Conservation (phyloP, 495 filamentous ascomycete genomes). For the Annulohypoxylon moriforme region DNA sequence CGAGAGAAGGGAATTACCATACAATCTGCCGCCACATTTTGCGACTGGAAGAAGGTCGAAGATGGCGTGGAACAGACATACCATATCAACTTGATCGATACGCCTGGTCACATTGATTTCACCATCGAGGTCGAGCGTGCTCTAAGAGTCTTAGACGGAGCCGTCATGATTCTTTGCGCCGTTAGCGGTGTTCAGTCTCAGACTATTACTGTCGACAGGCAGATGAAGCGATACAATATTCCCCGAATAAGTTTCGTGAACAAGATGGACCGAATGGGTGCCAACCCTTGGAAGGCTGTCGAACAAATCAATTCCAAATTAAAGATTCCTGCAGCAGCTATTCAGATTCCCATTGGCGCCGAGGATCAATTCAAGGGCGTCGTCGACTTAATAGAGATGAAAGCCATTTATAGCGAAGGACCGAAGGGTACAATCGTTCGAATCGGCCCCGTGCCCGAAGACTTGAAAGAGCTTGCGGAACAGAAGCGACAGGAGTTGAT, state of each 20-base stretch:
- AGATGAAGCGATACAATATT: slow-evolving; percentile 98
- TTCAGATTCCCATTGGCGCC: slow-evolving; percentile 94
- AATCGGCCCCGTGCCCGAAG: slow-evolving; percentile 81
- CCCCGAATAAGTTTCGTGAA: slow-evolving; percentile 96
- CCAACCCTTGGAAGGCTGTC: slow-evolving; percentile 97
- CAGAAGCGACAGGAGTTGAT: slow-evolving; percentile 87
- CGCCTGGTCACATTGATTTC: slow-evolving; percentile 98
- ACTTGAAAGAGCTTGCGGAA: slow-evolving; percentile 76
- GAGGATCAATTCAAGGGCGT: slow-evolving; percentile 96
- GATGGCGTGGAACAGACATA: slow-evolving; percentile 86
- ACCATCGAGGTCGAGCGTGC: slow-evolving; percentile 99
- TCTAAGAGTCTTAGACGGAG: slow-evolving; percentile 94
- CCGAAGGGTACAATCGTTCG: slow-evolving; percentile 74
- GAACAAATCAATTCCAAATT: slow-evolving; percentile 98
- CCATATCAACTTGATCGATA: slow-evolving; percentile 99
- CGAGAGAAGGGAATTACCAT: slow-evolving; percentile 99
- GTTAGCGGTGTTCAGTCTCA: slow-evolving; percentile 97
- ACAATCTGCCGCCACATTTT: slow-evolving; percentile 97
- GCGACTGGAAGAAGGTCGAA: slow-evolving; percentile 90
- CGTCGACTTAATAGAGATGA: slow-evolving; percentile 93
- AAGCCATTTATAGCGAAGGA: slow-evolving; percentile 90
- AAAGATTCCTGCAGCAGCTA: slow-evolving; percentile 88
- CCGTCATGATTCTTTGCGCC: slow-evolving; percentile 98
- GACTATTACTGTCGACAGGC: slow-evolving; percentile 97
- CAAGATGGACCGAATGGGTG: slow-evolving; percentile 99